phyloP scores from a whole-genome alignment of 2,329 filamentous ascomycete genomes.

The Diaporthe capsici region DNA sequence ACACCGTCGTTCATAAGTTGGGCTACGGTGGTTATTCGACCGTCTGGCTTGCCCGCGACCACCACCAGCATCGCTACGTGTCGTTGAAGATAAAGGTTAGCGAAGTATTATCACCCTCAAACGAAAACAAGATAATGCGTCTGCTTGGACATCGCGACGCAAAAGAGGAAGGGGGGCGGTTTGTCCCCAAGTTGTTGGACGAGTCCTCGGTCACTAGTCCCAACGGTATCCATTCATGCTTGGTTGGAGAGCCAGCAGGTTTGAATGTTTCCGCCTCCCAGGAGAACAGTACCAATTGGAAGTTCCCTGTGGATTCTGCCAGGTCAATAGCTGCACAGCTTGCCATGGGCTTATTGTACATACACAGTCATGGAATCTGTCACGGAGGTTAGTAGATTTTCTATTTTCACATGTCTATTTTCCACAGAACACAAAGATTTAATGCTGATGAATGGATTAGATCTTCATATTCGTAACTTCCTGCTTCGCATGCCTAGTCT shows the following conservation, averaged over 20 bases:
- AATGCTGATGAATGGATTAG: background rate
- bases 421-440: rapidly evolving
- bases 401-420: background rate
- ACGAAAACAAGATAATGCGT: background rate
- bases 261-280: background rate
- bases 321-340: background rate
- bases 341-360: background rate
- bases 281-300: background rate
- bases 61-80: conserved; percentile 5
- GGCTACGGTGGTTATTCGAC: conserved; percentile 58
- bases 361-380: background rate
- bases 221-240: conserved; percentile 46
- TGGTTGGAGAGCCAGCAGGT: conserved; percentile 37
- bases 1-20: conserved; percentile 57
- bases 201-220: conserved; percentile 45
- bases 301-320: background rate
- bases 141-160: background rate
- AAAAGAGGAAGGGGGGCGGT: background rate
- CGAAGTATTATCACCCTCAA: background rate
- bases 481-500: background rate
- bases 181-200: conserved; percentile 31
- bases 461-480: background rate
- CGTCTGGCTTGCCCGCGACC: conserved; percentile 54
- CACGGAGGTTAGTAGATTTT: background rate
- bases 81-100: conserved; percentile 17